Evolutionary conservation across 2,329 filamentous ascomycete genomes (phyloP), one percentile per base, ranked within the genome.

Genomic region (Xylariaceae sp.): DNA sequence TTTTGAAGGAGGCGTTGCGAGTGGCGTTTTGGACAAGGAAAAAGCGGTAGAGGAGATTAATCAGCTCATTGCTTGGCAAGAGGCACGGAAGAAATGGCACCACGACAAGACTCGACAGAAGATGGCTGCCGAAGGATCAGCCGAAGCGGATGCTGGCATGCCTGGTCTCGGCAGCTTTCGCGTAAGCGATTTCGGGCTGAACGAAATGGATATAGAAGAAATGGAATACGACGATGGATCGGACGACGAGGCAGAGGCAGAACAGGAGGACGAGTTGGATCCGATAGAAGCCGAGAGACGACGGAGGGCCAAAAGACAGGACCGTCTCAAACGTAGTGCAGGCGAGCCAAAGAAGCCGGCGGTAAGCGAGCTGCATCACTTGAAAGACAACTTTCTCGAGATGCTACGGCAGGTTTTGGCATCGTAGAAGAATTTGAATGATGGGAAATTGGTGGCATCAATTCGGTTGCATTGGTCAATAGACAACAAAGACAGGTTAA

Each of bases 61-160:
- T 68, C 78, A 83, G 26, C 80, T 99, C 48, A 95, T 99, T 65
- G 81, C 88, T 46, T 99, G 95, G 95, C 95, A 99, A 73, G 91
- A 93, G 71, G 90, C 91, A 42, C 82, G 95, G 52, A 98, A 99
- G 81, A 93, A 93, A 76, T 99, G 95, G 95, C 95, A 99, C 72
- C 87, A 93, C 59, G 91, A 96, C 75, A 99, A 99, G 81, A 99
- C 95, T 7, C 81, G 93, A 51, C 95, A 98, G 77, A 99, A 99
- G 81, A 98, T 99, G 95, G 95, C 95, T 0, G 92, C 91, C 2
- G 92, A 93, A 68, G 87, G 86, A 2, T 80, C 71, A 6, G 79
- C 80, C 5, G 77, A 79, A 40, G 71, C 71, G 9, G 78, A 76
- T 49, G 74, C 75, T 18, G 79, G 80, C 21, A 73, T 81, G 6